These are phyloP conservation scores for Cladosporium sp. DNA, from an alignment of 2,329 filamentous ascomycete species.

Conservation along the genomic window DNA sequence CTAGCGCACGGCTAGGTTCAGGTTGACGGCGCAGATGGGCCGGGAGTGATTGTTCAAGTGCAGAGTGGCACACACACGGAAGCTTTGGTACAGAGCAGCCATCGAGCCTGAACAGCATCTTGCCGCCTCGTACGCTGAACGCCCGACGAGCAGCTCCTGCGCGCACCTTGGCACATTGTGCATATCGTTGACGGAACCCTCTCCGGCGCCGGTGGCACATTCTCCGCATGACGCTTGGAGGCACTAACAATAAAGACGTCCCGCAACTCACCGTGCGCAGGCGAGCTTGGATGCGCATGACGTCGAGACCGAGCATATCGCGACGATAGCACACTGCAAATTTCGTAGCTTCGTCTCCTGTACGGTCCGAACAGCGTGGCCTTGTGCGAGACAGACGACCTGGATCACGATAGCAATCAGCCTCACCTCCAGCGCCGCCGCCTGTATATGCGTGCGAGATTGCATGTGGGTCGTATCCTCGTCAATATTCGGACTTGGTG, in stretches of 20 bases:
- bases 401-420: too few species aligned
- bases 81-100: too few species aligned
- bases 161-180: neutral
- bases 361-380: too few species aligned
- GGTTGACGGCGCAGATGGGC: neutral
- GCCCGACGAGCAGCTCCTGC: neutral
- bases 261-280: neutral
- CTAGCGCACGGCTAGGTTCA: conserved; percentile 1
- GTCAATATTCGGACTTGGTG: neutral
- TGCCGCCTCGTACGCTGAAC: neutral
- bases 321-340: neutral
- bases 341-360: too few species aligned
- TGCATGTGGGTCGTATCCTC: neutral
- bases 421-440: too few species aligned
- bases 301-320: neutral
- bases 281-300: neutral
- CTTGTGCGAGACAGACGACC: too few species aligned
- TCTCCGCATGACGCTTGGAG: neutral
- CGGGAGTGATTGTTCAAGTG: neutral
- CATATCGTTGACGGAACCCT: neutral
- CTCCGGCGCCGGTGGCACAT: neutral
- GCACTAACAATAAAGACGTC: neutral
- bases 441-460: neutral
- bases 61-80: neutral
- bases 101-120: neutral